Base-by-base conservation (phyloP, 768 basidiomycete species). In the Tylopilus balloui region DNA sequence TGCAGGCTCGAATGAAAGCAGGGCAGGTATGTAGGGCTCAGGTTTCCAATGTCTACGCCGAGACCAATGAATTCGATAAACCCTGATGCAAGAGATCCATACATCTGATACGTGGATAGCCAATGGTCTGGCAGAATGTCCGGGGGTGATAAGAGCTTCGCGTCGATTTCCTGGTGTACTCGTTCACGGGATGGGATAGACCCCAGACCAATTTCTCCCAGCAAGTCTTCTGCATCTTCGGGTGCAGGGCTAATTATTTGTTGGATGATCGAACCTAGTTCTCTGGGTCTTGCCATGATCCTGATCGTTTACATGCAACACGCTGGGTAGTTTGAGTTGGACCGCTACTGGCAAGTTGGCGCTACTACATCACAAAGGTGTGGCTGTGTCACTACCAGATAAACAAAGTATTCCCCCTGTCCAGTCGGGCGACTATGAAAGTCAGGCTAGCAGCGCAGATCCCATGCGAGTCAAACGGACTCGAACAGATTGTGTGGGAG, bases 71-170 rank as follows among this genome's bases (percentile, higher is more conserved):
- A 55, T 45, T 36, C 48, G 35, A 29, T 12, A 29, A 38, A 54
- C 29, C 3, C 45, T 53, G 46, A 42, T 47, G 35, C n/a, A 42
- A 50, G 36, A 34, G 34, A 45, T 45, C 58, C 81, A 55, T 70
- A 95, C 94, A 86, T 74, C 76, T 95, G 93, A 69, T 93, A 93
- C 28, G 75, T 76, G 45, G 84, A 76, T 42, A 95, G 73, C 80
- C 86, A 88, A 51, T 88, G 81, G 8, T 74, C 70, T 3, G 85
- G 87, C 17, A 95, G 69, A 28, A 66, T 73, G 37, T 76, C 73
- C 40, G 79, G 81, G 3, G 92, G 92, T 19, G 83, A 69, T 27
- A 95, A 73, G 20, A 95, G 71, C 51, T 80, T 80, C 52, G 81
- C 73, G 63, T 95, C 91, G 47, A 97, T 82, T 51, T 86, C 78